Base-by-base conservation (phyloP, 2,329 filamentous ascomycete species). In the Clonostachys byssicola region DNA sequence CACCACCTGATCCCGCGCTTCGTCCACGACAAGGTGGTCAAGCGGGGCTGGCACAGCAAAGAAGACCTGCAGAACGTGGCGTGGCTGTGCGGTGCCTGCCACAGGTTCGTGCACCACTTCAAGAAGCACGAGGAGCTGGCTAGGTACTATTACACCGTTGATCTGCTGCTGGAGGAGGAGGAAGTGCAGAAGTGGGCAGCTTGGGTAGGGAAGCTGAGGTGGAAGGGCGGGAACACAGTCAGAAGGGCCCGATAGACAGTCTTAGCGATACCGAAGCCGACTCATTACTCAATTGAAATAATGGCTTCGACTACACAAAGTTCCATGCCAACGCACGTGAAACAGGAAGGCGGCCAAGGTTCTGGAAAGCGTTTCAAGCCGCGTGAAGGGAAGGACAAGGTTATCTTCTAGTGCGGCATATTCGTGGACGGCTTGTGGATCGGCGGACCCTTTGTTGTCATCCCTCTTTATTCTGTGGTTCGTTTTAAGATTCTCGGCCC, bases 11-110 rank as follows among this genome's bases (percentile, higher is more conserved):
- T 95, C 46, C 90, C 90, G n/a, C 78, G 82, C 39, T 78, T 80
- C 40, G 83, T 89, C 49, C 89, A 95, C 64, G 83, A 78, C 8
- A 89, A 90, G 61, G 88, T 80, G 5, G 62, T 89, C 38, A 89
- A 88, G 71, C 74, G 88, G 40, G 86, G 86, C 2, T 95, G 89
- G 89, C 88, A 92, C 69, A 77, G 78, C 5, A 80, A 83, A 52
- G 87, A 88, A 63, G 80, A 83, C 66, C 63, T 95, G 63, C 82
- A 88, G 57, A 90, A 83, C 60, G 90, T 94, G 17, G 89, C 90
- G 12, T 95, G 89, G 89, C 66, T 95, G 54, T 95, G 90, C 65
- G 75, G 89, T 44, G 86, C 89, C 3, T 95, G 90, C 58, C 90
- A 95, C 70, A 81, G 78, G 40, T 91, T 89, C 61, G 88, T 95